These are phyloP conservation scores for Fraxinus quadrangulata DNA, from an alignment of 257 asterid genomes.

Conservation along the genomic window DNA sequence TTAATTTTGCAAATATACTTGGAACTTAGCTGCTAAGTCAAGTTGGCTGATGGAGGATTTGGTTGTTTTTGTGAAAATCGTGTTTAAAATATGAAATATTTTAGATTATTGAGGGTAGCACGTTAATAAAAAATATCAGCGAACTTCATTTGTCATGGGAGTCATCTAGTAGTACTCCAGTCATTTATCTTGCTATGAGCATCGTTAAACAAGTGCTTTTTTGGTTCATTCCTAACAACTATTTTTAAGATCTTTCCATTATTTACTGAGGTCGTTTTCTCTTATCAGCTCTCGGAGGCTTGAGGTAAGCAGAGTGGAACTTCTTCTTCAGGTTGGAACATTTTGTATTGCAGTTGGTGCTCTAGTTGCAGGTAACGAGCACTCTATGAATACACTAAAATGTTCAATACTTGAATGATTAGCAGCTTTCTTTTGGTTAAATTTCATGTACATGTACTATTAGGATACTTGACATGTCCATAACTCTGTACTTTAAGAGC, in stretches of 20 bases:
- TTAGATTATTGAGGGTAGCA: background rate
- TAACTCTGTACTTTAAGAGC: background rate
- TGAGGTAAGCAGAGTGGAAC: conserved; percentile 96
- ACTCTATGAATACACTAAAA: conserved; percentile 7
- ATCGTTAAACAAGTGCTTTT: background rate
- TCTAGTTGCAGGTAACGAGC: conserved; percentile 71
- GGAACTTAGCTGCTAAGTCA: conserved; percentile 16
- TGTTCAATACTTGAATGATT: background rate
- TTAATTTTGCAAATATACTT: background rate
- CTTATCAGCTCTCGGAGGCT: conserved; percentile 90
- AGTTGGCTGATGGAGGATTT: conserved; percentile 14
- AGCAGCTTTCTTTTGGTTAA: conserved; percentile 1
- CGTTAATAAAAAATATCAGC: background rate
- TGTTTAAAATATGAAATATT: background rate
- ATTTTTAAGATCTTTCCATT: conserved; percentile 5
- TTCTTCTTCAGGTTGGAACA: conserved; percentile 94
- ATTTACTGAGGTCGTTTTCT: conserved; percentile 19
- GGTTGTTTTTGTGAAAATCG: conserved; percentile 1
- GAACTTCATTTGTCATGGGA: conserved; percentile 5
- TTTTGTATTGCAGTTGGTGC: conserved; percentile 92
- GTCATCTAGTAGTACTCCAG: background rate
- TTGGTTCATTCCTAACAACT: conserved; percentile 9
- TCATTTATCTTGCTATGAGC: background rate
- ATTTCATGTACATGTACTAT: background rate
- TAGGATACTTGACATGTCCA: background rate